Evolutionary conservation across 352 stramenopile species (phyloP).

Genomic region (Pseudoperonospora humuli): DNA sequence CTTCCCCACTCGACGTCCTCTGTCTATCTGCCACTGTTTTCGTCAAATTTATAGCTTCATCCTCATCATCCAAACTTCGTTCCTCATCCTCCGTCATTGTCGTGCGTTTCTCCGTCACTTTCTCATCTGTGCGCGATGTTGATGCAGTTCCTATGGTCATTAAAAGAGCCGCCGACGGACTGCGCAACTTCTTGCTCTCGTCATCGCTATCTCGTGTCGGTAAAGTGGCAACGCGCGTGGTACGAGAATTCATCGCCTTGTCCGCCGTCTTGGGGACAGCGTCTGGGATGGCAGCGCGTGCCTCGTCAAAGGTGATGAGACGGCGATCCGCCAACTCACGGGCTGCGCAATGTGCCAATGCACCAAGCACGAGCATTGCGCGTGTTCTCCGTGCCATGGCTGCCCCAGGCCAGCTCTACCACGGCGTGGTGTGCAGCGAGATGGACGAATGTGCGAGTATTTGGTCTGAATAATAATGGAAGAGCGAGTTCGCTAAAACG

Average conservation of each 20-base stretch:
- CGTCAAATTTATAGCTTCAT: neutral
- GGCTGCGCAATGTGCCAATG: conserved; percentile 8
- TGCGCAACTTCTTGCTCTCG: neutral
- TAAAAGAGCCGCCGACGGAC: too few species aligned
- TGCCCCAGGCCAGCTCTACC: conserved; percentile 10
- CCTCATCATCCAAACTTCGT: too few species aligned
- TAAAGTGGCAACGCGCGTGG: too few species aligned
- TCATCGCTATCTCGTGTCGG: too few species aligned
- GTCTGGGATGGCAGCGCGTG: too few species aligned
- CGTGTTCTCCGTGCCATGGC: conserved; percentile 21
- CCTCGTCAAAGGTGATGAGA: conserved; percentile 23
- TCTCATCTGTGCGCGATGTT: too few species aligned
- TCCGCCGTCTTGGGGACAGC: conserved; percentile 2
- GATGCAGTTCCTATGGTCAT: too few species aligned
- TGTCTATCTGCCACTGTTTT: neutral
- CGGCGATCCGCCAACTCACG: conserved; percentile 2
- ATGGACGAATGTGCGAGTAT: neutral
- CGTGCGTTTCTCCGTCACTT: too few species aligned
- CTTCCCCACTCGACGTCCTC: too few species aligned
- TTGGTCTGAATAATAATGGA: too few species aligned
- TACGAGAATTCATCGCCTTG: neutral
- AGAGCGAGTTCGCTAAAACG: too few species aligned
- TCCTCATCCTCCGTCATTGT: too few species aligned
- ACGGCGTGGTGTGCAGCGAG: neutral
- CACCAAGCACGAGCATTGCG: conserved; percentile 12